phyloP scores from a whole-genome alignment of 495 filamentous ascomycete species.

The Lasiosphaeris hirsuta region DNA sequence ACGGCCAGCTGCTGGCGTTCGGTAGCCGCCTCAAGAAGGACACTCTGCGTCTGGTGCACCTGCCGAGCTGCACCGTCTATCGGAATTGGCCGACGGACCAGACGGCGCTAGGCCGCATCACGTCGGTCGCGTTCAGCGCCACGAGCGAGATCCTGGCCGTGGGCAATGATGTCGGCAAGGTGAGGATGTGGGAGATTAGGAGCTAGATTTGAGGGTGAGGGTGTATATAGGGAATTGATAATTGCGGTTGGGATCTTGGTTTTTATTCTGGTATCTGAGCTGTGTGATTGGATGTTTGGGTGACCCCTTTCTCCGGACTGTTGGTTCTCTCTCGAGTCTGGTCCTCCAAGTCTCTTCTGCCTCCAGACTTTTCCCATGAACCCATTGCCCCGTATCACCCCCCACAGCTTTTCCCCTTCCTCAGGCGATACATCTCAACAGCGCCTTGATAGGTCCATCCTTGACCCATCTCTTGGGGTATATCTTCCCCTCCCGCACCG shows the following conservation, averaged over 20 bases:
- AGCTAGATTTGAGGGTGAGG: conserved; percentile 21
- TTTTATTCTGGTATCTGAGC: background rate
- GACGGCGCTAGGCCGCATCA: conserved; percentile 85
- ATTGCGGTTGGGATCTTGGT: background rate
- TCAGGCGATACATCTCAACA: conserved; percentile 12
- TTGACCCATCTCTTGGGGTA: conserved; percentile 22
- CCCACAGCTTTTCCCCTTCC: background rate
- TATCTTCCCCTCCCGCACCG: conserved; percentile 8
- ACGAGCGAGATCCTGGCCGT: conserved; percentile 71
- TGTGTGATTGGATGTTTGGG: too few species aligned
- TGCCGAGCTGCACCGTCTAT: conserved; percentile 90
- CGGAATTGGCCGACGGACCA: conserved; percentile 91
- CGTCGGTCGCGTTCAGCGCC: conserved; percentile 71
- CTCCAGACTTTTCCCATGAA: background rate
- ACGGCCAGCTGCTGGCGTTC: conserved; percentile 85
- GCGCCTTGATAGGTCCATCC: conserved; percentile 30
- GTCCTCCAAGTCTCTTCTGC: too few species aligned
- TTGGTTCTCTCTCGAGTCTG: too few species aligned
- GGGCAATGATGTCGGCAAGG: conserved; percentile 80
- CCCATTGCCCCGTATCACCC: background rate
- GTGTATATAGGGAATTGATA: background rate
- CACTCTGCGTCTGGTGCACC: conserved; percentile 80
- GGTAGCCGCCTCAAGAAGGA: conserved; percentile 82
- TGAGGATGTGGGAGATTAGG: conserved; percentile 82
- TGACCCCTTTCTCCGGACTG: too few species aligned